phyloP scores from a whole-genome alignment of 495 filamentous ascomycete species.

The Neurospora africana region DNA sequence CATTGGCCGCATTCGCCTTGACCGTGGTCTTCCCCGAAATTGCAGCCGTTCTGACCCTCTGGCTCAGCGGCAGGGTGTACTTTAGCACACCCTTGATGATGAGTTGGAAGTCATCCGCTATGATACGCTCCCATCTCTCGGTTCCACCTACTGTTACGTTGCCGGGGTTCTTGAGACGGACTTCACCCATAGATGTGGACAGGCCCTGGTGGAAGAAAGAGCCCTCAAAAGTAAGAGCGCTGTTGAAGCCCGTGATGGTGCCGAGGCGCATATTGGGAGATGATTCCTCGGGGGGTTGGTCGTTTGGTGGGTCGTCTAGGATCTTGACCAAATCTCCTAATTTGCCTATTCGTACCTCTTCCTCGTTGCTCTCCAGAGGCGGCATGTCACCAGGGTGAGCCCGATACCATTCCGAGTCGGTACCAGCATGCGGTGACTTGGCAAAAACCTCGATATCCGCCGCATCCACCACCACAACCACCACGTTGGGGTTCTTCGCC shows the following conservation, averaged over 20 bases:
- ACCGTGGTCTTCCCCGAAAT: slow-evolving; percentile 41
- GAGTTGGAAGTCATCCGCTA: slow-evolving; percentile 84
- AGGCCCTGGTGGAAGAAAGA: slow-evolving; percentile 63
- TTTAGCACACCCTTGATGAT: slow-evolving; percentile 82
- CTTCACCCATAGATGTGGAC: slow-evolving; percentile 65
- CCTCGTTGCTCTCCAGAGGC: slow-evolving; percentile 5
- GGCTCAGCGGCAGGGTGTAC: slow-evolving; percentile 78
- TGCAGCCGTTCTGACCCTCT: slow-evolving; percentile 45
- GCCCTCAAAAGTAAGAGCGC: slow-evolving; percentile 74
- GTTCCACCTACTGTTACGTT: slow-evolving; percentile 82
- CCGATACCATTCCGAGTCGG: slow-evolving; percentile 61
- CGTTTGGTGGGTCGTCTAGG: slow-evolving; percentile 52
- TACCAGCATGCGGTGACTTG: slow-evolving; percentile 74
- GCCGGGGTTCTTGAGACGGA: slow-evolving; percentile 70
- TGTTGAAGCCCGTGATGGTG: slow-evolving; percentile 76
- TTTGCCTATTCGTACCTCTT: slow-evolving; percentile 8
- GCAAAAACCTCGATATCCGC: slow-evolving; percentile 90
- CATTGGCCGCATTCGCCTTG: slow-evolving; percentile 39
- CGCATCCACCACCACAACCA: slow-evolving; percentile 69
- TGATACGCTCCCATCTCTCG: slow-evolving; percentile 82
- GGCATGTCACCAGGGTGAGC: slow-evolving; percentile 35
- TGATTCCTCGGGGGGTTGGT: slow-evolving; percentile 40
- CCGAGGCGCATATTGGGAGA: slow-evolving; percentile 82
- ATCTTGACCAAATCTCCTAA: slow-evolving; percentile 4
- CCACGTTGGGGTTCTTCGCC: slow-evolving; percentile 84